Evolutionary conservation across 352 stramenopile genomes (phyloP).

Genomic region (Peronospora destructor): DNA sequence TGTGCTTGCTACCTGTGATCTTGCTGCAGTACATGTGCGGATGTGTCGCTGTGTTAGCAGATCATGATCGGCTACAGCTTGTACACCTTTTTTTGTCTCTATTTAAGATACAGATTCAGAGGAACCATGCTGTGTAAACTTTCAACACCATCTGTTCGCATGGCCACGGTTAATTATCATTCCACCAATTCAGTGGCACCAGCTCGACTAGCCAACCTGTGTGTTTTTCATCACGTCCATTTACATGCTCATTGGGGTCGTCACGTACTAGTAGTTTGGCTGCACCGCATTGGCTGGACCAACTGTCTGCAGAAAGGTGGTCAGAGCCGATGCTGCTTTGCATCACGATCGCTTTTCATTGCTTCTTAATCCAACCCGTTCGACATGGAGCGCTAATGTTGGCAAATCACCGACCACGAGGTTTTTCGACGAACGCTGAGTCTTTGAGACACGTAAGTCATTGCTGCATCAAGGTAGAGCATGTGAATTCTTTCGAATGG

Average conservation of each 20-base stretch:
- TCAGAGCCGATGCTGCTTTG: too few relatives aligned
- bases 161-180: conserved; percentile 51
- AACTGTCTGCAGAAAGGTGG: too few relatives aligned
- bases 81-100: conserved; percentile 18
- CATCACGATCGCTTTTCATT: conserved; percentile 49
- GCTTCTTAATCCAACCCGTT: conserved; percentile 42
- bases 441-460: conserved; percentile 18
- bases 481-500: conserved; percentile 38
- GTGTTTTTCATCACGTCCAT: too few relatives aligned
- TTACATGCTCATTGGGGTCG: conserved; percentile 53
- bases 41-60: too few relatives aligned
- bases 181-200: too few relatives aligned
- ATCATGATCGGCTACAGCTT: too few relatives aligned
- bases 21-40: too few relatives aligned
- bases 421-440: too few relatives aligned
- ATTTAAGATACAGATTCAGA: conserved; percentile 45
- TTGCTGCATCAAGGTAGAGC: too few relatives aligned
- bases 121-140: conserved; percentile 35
- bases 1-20: too few relatives aligned
- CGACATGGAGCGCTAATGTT: too few relatives aligned
- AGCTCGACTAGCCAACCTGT: too few relatives aligned
- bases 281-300: conserved; percentile 48
- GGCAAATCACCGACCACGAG: conserved; percentile 45
- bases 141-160: conserved; percentile 69
- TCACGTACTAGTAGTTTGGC: conserved; percentile 66